These are phyloP conservation scores for Agaricales sp. DNA, from an alignment of 1,284 basidiomycete species.

Conservation along the genomic window DNA sequence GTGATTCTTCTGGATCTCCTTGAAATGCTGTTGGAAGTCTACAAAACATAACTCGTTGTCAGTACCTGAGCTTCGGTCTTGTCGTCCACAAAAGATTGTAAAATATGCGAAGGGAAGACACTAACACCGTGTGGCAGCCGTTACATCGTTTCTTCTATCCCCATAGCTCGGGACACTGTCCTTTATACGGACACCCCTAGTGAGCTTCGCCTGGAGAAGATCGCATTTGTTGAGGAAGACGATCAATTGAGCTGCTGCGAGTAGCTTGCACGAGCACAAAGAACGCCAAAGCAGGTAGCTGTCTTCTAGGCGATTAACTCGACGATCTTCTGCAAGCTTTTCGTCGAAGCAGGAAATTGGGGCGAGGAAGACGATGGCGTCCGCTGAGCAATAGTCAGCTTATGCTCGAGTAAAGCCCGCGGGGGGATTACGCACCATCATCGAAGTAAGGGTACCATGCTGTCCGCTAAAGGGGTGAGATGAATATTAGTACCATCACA, in stretches of 20 bases:
- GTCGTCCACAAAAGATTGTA: conserved; percentile 6
- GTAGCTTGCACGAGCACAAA: conserved; percentile 52
- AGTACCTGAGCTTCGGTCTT: neutral
- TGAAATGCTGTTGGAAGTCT: conserved; percentile 63
- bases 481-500: conserved; percentile 5
- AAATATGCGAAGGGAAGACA: conserved; percentile 9
- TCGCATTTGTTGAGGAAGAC: conserved; percentile 57
- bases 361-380: conserved; percentile 67
- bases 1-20: conserved; percentile 45
- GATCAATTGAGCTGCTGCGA: conserved; percentile 45
- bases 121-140: conserved; percentile 51
- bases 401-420: neutral
- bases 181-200: conserved; percentile 44
- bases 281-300: conserved; percentile 63
- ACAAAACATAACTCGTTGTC: conserved; percentile 12
- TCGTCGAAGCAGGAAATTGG: conserved; percentile 67
- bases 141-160: conserved; percentile 46
- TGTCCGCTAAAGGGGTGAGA: conserved; percentile 31
- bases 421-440: conserved; percentile 27
- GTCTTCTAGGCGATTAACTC: conserved; percentile 63
- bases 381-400: conserved; percentile 22
- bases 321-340: conserved; percentile 53
- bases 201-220: conserved; percentile 55
- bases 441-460: conserved; percentile 70
- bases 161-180: conserved; percentile 56